Percentiles rank a stretch among this genome's conserved stretches.
Evolutionary conservation across 352 stramenopile species (phyloP).

Genomic region (Ophiocytium majus): DNA sequence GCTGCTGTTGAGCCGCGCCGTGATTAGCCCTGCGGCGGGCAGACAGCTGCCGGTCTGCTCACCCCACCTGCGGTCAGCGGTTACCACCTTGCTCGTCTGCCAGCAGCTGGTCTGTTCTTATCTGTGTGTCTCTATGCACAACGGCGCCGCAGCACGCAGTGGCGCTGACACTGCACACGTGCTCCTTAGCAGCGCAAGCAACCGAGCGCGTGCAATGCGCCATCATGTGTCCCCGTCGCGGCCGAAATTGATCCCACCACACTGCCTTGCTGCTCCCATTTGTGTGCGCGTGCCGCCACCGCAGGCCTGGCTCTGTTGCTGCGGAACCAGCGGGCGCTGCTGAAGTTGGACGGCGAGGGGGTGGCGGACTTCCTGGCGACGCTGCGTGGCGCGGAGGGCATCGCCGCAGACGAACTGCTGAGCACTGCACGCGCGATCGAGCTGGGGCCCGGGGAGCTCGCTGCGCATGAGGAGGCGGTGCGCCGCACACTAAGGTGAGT

Average conservation of each 20-base stretch:
- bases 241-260: not conserved
- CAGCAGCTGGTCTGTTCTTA: no score
- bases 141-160: not conserved
- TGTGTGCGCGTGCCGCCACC: not conserved
- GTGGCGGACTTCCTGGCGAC: slow-evolving; percentile 7
- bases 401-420: not conserved
- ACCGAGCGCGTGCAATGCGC: not conserved
- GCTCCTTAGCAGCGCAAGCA: not conserved
- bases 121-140: not conserved
- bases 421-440: not conserved
- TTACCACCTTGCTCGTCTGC: no score
- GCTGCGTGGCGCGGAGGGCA: not conserved
- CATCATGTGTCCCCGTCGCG: not conserved
- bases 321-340: not conserved
- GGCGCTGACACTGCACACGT: not conserved
- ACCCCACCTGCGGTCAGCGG: no score
- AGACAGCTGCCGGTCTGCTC: no score
- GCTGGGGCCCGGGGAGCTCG: not conserved
- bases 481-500: not conserved
- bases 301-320: not conserved
- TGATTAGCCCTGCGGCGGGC: not conserved
- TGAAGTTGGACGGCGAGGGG: not conserved
- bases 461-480: not conserved
- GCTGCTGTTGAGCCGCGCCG: not conserved
- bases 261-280: not conserved